Percentiles rank a stretch among this genome's conserved stretches.
phyloP scores from a whole-genome alignment of 2,329 filamentous ascomycete species.

The Cadophora gregata region DNA sequence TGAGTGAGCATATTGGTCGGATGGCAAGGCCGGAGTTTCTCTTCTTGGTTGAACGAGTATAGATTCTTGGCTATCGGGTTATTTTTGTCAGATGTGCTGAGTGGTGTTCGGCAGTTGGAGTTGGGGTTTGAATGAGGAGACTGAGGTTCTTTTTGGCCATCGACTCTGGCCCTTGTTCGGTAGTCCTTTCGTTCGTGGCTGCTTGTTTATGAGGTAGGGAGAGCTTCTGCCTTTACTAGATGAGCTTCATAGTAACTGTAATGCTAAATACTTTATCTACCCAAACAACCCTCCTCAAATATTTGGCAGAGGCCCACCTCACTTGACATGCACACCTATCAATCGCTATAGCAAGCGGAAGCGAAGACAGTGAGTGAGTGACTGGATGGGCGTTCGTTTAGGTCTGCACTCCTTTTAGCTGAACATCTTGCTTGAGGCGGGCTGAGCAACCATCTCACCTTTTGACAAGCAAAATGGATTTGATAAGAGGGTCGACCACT shows the following conservation, averaged over 20 bases:
- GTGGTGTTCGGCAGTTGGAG: conserved; percentile 13
- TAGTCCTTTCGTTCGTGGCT: neutral
- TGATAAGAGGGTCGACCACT: neutral
- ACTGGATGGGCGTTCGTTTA: neutral
- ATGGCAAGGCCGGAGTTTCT: conserved; percentile 7
- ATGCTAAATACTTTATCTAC: neutral
- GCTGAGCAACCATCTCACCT: conserved; percentile 7
- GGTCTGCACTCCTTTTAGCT: neutral
- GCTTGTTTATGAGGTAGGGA: neutral
- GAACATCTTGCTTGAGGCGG: neutral
- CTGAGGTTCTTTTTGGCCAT: neutral
- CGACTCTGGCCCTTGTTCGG: neutral
- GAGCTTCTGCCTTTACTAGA: neutral
- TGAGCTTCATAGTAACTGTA: conserved; percentile 9
- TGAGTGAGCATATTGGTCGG: conserved; percentile 14
- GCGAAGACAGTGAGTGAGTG: neutral
- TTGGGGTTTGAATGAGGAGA: neutral
- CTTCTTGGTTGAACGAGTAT: conserved; percentile 9
- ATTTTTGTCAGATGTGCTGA: neutral
- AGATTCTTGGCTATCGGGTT: neutral
- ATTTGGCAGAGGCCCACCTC: neutral
- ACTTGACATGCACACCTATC: neutral
- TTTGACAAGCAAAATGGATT: neutral
- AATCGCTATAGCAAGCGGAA: neutral
- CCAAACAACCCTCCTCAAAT: neutral